Percentiles rank a stretch among this genome's conserved stretches.
Evolutionary conservation across 306 rosid species (phyloP).

Genomic region (Vigna radiata): DNA sequence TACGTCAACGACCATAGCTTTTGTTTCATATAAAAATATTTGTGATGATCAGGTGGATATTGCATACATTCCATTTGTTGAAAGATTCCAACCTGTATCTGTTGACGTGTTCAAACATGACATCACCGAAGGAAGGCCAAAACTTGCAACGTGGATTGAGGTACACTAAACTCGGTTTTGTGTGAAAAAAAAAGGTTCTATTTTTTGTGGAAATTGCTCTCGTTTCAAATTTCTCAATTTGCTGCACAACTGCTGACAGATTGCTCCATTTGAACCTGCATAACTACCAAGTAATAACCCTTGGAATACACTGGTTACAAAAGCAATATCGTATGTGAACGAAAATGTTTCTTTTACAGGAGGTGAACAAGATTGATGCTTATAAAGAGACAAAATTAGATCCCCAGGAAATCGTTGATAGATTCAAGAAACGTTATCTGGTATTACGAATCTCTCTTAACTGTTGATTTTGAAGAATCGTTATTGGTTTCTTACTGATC

Average conservation of each 20-base stretch:
- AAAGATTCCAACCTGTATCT: constrained; percentile 64
- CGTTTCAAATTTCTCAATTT: not conserved
- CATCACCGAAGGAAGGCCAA: constrained; percentile 79
- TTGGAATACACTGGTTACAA: not conserved
- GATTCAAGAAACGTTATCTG: constrained; percentile 61
- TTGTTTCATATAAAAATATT: constrained; percentile 9
- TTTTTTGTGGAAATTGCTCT: not conserved
- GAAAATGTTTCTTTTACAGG: constrained; percentile 52
- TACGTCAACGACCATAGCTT: not conserved
- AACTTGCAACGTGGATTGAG: constrained; percentile 74
- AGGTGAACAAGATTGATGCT: constrained; percentile 72
- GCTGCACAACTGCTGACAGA: constrained; percentile 7
- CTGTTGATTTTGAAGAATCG: not conserved
- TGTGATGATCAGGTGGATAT: constrained; percentile 75
- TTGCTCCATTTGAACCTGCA: not conserved
- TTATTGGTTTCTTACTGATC: constrained; percentile 22
- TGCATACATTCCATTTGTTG: constrained; percentile 72
- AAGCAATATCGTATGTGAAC: constrained; percentile 21
- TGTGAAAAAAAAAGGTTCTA: not conserved
- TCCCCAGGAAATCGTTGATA: constrained; percentile 53
- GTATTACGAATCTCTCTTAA: constrained; percentile 44
- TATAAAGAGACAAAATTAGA: constrained; percentile 64
- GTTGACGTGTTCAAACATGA: constrained; percentile 60
- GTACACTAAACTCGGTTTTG: constrained; percentile 40
- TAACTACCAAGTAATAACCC: not conserved